Evolutionary conservation across 2,329 filamentous ascomycete species (phyloP), one percentile per base, ranked within the genome.

Genomic region (Penicillium sp.): DNA sequence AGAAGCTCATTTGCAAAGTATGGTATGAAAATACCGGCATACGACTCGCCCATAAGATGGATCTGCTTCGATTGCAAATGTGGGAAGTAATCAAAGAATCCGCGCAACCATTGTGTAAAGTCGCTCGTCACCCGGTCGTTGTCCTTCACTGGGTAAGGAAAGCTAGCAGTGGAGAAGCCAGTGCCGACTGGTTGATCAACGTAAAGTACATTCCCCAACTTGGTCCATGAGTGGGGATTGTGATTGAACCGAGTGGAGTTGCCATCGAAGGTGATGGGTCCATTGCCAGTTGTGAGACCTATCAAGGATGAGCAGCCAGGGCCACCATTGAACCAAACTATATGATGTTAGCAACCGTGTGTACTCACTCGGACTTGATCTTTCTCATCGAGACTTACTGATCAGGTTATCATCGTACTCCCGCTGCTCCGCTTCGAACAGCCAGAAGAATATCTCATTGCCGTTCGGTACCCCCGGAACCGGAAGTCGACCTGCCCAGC

Each of bases 11-110:
- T 54, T 16, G 68, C 64, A 35, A 72, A 64, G 25, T 71, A 70
- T 1, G 69, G 68, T 19, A 72, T 62, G 46, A 68, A 70, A 37
- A 70, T 64, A 0, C 69, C 69, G 6, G 64, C 68, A 48, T 68
- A 71, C 9, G 67, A 70, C 49, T 71, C 66, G n/a, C 68, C 69
- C 41, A 70, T 65, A n/a, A 71, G 27, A 48, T 70, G 64, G 1
- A 67, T 59, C 9, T 61, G 60, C 46, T 68, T 68, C 3, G 56
- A 55, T n/a, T 59, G 52, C 2, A 70, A 53, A 18, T 66, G 56
- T 2, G 66, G 64, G 48, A 71, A 70, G 9, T 56, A 30, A 3
- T 41, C 27, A 27, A 68, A 62, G 53, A 71, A 70, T 5, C 39
- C 53, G 25, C 57, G 49, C 28, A 71, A 55, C 68, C 66, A 71